Base-by-base conservation (phyloP, 2,329 filamentous ascomycete genomes). In the Fusarium falciforme region DNA sequence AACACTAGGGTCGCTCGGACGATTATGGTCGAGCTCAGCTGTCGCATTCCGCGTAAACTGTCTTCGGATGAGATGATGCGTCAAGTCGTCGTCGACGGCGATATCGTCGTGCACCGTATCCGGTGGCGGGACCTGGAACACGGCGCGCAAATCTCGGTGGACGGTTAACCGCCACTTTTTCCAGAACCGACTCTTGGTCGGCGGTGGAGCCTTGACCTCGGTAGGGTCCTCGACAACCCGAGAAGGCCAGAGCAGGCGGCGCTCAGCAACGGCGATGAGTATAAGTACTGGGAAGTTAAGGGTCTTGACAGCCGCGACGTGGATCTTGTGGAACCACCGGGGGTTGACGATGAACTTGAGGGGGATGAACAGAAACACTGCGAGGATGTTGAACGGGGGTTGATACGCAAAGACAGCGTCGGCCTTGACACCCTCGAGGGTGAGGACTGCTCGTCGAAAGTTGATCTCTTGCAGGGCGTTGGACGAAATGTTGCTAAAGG, bases 271-370 rank as follows among this genome's bases (percentile, higher is more conserved):
- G 20, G 91, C 90, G 69, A 97, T 93, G 68, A 92, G 76, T 5
- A 96, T 86, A 2, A 97, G 86, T 6, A 95, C 85, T 0, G 94
- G 94, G 3, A 93, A 86, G 81, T 96, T 96, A 77, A 95, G 87
- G 10, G 91, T 84, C 40, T 93, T 91, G 25, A 96, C 92, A 11
- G 90, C 89, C 67, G 91, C 90, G 66, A 97, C 93, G 79, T 97
- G 95, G 78, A 96, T 93, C 83, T 96, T 96, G 85, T 97, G 94
- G 80, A 96, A 96, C 93, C 93, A 96, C 52, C 94, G 91, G 0
- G 93, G 90, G n/a, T 90, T 91, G 38, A 94, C 86, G n/a, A 93
- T 76, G 77, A 93, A 93, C 77, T 94, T 95, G 70, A 96, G 87
- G 0, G 94, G 94, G 2, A 96, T 86, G 17, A 96, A 87, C 31